Conservation (phyloP, 176 grass and related monocot genomes). For the Alloteropsis semialata region DNA sequence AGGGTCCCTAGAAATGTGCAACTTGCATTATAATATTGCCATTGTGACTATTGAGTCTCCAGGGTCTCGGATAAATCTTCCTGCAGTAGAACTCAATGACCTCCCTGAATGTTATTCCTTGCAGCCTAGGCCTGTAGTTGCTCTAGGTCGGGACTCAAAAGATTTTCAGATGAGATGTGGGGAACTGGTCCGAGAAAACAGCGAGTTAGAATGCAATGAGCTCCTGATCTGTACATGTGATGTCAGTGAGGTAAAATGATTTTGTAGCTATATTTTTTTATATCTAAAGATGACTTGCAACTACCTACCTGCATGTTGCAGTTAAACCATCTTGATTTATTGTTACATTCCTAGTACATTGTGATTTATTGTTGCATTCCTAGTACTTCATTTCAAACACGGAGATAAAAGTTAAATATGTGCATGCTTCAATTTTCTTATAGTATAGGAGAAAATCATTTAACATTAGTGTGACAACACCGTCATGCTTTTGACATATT, state of each 20-base stretch:
- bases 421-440: background rate
- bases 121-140: slow-evolving; percentile 14
- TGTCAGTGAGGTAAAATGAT: background rate
- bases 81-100: too few relatives aligned
- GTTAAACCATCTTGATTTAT: too few relatives aligned
- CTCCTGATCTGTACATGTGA: background rate
- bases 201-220: background rate
- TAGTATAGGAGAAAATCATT: background rate
- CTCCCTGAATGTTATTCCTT: too few relatives aligned
- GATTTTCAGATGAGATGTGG: background rate
- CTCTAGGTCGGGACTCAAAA: background rate
- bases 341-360: too few relatives aligned
- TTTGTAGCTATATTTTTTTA: too few relatives aligned
- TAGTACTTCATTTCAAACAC: background rate
- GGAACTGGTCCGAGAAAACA: background rate
- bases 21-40: too few relatives aligned
- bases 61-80: too few relatives aligned
- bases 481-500: background rate
- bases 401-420: background rate
- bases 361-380: background rate
- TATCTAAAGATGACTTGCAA: too few relatives aligned
- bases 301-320: background rate
- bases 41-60: too few relatives aligned
- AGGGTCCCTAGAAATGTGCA: background rate
- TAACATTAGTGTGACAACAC: background rate